phyloP scores from a whole-genome alignment of 192 early-diverging fungal genomes.

The Coemansia biformis region DNA sequence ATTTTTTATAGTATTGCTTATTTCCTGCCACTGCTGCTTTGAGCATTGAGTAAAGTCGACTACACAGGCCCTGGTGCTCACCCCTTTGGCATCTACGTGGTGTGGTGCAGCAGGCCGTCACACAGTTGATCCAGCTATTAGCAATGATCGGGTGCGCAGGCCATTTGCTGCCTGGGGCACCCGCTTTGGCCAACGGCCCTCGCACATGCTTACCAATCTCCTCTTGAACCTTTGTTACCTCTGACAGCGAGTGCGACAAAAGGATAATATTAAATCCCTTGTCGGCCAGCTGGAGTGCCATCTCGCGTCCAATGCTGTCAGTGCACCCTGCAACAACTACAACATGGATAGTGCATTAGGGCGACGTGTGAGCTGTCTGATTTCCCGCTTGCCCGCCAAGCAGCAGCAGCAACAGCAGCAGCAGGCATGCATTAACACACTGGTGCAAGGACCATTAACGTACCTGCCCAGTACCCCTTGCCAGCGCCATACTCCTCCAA shows the following conservation, averaged over 20 bases:
- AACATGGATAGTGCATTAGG: no score
- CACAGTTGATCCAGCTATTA: no score
- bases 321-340: constrained; percentile 86
- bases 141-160: no score
- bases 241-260: constrained; percentile 67
- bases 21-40: constrained; percentile 53
- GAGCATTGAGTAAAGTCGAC: constrained; percentile 71
- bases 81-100: constrained; percentile 31
- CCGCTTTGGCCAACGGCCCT: no score
- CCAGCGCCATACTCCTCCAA: constrained; percentile 33
- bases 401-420: no score
- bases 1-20: constrained; percentile 52
- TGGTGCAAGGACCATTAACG: no score
- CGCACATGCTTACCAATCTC: constrained; percentile 52
- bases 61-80: constrained; percentile 56
- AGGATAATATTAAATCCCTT: constrained; percentile 77
- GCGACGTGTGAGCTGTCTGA: no score
- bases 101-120: no score
- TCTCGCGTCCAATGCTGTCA: constrained; percentile 91
- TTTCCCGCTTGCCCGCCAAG: no score
- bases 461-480: constrained; percentile 46
- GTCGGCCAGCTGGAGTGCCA: constrained; percentile 80
- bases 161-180: no score
- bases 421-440: no score
- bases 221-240: constrained; percentile 60